These are phyloP conservation scores for Glycine soja DNA, from an alignment of 306 rosid genomes.

Conservation along the genomic window DNA sequence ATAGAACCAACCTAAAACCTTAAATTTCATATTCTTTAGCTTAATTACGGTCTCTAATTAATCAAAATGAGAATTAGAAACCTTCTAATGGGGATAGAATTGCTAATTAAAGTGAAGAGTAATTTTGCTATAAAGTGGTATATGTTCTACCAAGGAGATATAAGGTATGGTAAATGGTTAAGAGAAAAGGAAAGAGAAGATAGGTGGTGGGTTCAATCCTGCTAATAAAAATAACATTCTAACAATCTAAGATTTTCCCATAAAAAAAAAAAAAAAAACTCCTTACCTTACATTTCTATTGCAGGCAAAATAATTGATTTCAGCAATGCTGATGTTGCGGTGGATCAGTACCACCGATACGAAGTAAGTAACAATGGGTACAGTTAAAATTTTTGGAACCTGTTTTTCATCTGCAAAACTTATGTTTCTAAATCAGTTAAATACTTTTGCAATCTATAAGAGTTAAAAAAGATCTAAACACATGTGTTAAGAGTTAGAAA, in stretches of 20 bases:
- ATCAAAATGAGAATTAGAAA: background rate
- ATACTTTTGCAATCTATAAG: background rate
- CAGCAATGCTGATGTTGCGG: constrained; percentile 88
- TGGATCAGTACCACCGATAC: constrained; percentile 80
- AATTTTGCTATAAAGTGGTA: background rate
- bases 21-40: background rate
- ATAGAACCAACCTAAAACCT: too few species aligned
- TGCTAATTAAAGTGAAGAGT: background rate
- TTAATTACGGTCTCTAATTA: background rate
- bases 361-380: constrained; percentile 52
- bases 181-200: too few species aligned
- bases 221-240: too few species aligned
- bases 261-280: too few species aligned
- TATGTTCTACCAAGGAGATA: background rate
- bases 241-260: too few species aligned
- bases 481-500: too few species aligned
- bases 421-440: background rate
- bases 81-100: background rate
- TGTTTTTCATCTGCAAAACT: too few species aligned
- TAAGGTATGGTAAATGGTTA: too few species aligned
- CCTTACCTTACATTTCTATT: constrained; percentile 41
- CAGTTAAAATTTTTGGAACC: background rate
- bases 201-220: too few species aligned
- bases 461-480: too few species aligned
- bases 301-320: constrained; percentile 73